These are phyloP conservation scores for Monilinia vaccinii-corymbosi DNA, from an alignment of 2,329 filamentous ascomycete genomes.

Conservation along the genomic window DNA sequence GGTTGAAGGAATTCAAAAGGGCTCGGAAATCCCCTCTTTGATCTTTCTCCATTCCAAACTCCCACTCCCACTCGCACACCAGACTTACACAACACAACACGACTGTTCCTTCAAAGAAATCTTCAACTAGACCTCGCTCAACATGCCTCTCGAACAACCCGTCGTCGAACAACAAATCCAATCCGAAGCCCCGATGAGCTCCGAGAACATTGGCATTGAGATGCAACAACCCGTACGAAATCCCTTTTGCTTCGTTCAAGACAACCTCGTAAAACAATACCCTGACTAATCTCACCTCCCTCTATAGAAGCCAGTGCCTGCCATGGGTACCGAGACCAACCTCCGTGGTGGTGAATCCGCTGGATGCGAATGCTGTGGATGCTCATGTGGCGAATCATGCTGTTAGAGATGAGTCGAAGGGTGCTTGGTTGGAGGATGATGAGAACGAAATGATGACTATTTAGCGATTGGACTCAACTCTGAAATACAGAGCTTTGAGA, in stretches of 20 bases:
- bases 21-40: neutral
- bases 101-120: neutral
- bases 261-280: neutral
- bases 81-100: neutral
- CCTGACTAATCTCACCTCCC: slow-evolving; percentile 6
- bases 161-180: slow-evolving; percentile 24
- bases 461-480: neutral
- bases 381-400: slow-evolving; percentile 13
- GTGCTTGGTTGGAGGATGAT: too few relatives aligned
- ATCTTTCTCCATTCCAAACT: neutral
- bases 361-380: slow-evolving; percentile 14
- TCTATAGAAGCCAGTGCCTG: slow-evolving; percentile 13
- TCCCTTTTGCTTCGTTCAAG: neutral
- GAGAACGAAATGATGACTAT: neutral
- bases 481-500: neutral
- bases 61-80: neutral
- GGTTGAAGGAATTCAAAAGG: neutral
- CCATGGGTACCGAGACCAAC: slow-evolving; percentile 11
- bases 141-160: slow-evolving; percentile 23
- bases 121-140: slow-evolving; percentile 7
- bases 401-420: slow-evolving; percentile 2
- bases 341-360: slow-evolving; percentile 15
- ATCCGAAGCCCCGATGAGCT: slow-evolving; percentile 24
- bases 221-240: slow-evolving; percentile 24
- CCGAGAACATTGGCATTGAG: slow-evolving; percentile 17